These are phyloP conservation scores for Persicaria maculosa DNA, from an alignment of 148 eudicot species.

Conservation along the genomic window DNA sequence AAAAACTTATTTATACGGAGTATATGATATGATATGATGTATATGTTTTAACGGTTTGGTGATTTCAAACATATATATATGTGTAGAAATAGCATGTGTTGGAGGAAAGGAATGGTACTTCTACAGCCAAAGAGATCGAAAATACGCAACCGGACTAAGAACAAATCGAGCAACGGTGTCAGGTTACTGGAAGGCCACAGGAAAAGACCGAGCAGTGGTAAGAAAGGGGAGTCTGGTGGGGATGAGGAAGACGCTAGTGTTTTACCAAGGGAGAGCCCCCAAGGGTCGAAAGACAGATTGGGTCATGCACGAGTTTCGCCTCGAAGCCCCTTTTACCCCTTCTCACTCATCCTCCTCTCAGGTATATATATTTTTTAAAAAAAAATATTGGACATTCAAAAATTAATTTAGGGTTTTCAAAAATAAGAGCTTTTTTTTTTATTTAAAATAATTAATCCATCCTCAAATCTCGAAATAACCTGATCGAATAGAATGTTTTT, in stretches of 20 bases:
- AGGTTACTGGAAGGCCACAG: constrained; percentile 98
- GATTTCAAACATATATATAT: neutral
- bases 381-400: too few relatives aligned
- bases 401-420: too few relatives aligned
- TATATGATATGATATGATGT: too few relatives aligned
- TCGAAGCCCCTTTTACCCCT: constrained; percentile 48
- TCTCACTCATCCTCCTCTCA: constrained; percentile 31
- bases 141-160: constrained; percentile 81
- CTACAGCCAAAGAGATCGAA: constrained; percentile 74
- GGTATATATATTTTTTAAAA: constrained; percentile 20
- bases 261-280: constrained; percentile 87
- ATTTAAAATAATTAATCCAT: too few relatives aligned
- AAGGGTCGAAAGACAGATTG: constrained; percentile 80
- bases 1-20: too few relatives aligned
- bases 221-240: constrained; percentile 50
- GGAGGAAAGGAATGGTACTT: constrained; percentile 96
- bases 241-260: constrained; percentile 90
- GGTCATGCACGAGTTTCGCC: constrained; percentile 95
- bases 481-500: too few relatives aligned
- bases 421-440: too few relatives aligned
- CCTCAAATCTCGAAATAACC: too few relatives aligned
- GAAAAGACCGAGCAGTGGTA: constrained; percentile 59
- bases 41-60: too few relatives aligned
- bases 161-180: constrained; percentile 83
- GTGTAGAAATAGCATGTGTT: constrained; percentile 56